A percentile compares a stretch with the other conserved stretches of the same genome.
Evolutionary conservation across 768 basidiomycete genomes (phyloP).

Genomic region (Mycena crocata): DNA sequence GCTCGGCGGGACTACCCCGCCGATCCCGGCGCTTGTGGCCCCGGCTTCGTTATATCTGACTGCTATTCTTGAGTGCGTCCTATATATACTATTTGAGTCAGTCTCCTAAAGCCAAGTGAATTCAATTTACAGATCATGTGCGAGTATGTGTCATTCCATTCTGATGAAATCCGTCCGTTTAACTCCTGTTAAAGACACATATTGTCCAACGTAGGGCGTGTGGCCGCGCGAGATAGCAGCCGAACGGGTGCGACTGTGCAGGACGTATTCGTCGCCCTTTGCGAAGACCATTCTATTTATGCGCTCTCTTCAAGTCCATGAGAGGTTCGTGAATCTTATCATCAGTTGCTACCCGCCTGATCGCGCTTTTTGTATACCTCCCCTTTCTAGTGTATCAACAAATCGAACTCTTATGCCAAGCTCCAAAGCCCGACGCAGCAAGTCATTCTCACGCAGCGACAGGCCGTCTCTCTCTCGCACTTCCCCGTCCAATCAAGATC

Average conservation of each 20-base stretch:
- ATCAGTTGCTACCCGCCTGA: conserved; percentile 26
- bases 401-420: conserved; percentile 75
- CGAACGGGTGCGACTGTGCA: conserved; percentile 78
- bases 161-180: conserved; percentile 12
- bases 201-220: conserved; percentile 84
- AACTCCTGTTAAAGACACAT: conserved; percentile 70
- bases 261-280: conserved; percentile 89
- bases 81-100: conserved; percentile 31
- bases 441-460: conserved; percentile 72
- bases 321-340: conserved; percentile 65
- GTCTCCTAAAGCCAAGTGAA: conserved; percentile 37
- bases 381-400: conserved; percentile 75
- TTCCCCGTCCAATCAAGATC: conserved; percentile 57
- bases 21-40: conserved; percentile 69
- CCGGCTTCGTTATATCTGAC: conserved; percentile 92
- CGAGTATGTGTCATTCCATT: conserved; percentile 71
- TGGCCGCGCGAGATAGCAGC: conserved; percentile 88
- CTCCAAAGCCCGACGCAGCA: conserved; percentile 72
- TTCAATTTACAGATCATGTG: conserved; percentile 73
- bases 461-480: conserved; percentile 57
- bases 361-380: conserved; percentile 29
- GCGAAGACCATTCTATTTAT: conserved; percentile 91
- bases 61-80: conserved; percentile 90
- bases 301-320: conserved; percentile 87
- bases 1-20: conserved; percentile 59